A percentile compares a stretch with the other conserved stretches of the same genome.
phyloP scores from a whole-genome alignment of 768 basidiomycete genomes.

The Boletus subcaerulescens region DNA sequence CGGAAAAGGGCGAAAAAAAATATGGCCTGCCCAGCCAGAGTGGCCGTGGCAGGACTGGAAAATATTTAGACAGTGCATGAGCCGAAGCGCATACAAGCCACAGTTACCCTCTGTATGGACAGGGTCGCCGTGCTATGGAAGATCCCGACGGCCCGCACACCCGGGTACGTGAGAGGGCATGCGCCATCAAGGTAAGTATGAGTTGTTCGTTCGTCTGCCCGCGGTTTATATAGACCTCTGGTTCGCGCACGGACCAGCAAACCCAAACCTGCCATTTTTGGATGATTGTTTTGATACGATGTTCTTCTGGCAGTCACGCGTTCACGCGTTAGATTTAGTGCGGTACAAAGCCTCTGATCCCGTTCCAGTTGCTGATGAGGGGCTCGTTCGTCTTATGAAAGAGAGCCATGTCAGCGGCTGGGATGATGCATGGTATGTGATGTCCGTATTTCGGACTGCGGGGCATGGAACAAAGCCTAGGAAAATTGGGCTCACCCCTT shows the following conservation, averaged over 20 bases:
- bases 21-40: slow-evolving; percentile 48
- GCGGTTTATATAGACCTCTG: slow-evolving; percentile 28
- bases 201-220: slow-evolving; percentile 12
- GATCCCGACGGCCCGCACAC: slow-evolving; percentile 53
- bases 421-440: slow-evolving; percentile 20
- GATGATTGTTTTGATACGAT: neutral
- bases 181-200: slow-evolving; percentile 64
- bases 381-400: slow-evolving; percentile 10
- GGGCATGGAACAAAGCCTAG: slow-evolving; percentile 25
- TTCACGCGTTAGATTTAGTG: neutral
- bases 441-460: neutral
- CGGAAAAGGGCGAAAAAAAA: slow-evolving; percentile 21
- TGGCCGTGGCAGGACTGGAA: slow-evolving; percentile 64
- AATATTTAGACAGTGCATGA: slow-evolving; percentile 81
- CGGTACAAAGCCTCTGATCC: neutral
- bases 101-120: slow-evolving; percentile 44
- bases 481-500: slow-evolving; percentile 54
- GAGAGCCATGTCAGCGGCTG: slow-evolving; percentile 13
- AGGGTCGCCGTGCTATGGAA: slow-evolving; percentile 57
- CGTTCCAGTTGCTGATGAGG: neutral
- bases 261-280: neutral
- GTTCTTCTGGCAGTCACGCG: neutral
- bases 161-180: slow-evolving; percentile 47
- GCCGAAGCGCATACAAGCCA: slow-evolving; percentile 59
- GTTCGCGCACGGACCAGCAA: slow-evolving; percentile 26